Percentiles rank a stretch among this genome's conserved stretches.
phyloP scores from a whole-genome alignment of 192 early-diverging fungal genomes.

The Ambispora gerdemannii region DNA sequence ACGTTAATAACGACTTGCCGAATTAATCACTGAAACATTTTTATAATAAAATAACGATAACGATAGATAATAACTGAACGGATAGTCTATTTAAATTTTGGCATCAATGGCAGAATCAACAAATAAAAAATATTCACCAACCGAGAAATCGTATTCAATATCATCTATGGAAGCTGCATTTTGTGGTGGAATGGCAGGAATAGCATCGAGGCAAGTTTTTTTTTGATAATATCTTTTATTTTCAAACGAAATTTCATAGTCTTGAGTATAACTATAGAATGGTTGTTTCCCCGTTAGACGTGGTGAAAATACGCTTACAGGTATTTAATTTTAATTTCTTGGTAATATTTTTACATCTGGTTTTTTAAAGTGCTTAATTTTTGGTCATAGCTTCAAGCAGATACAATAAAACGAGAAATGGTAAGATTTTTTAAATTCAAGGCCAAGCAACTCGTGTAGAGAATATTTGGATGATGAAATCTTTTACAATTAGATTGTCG shows the following conservation, averaged over 20 bases:
- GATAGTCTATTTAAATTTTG: too few species aligned
- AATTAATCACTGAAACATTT: too few species aligned
- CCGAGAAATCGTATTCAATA: too few species aligned
- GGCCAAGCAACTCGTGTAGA: background rate
- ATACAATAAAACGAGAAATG: background rate
- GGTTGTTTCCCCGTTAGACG: constrained; percentile 88
- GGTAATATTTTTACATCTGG: background rate
- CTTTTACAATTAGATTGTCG: background rate
- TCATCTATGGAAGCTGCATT: constrained; percentile 16
- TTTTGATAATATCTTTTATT: background rate
- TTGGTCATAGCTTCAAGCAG: constrained; percentile 36
- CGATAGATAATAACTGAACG: too few species aligned
- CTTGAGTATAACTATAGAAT: constrained; percentile 43
- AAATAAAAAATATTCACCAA: too few species aligned
- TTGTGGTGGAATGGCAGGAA: constrained; percentile 19
- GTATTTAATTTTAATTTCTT: constrained; percentile 24
- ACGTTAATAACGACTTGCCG: too few species aligned
- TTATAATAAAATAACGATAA: too few species aligned
- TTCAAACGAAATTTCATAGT: background rate
- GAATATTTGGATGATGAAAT: background rate
- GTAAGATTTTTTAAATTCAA: background rate
- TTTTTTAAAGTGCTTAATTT: background rate
- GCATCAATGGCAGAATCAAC: too few species aligned
- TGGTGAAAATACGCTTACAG: constrained; percentile 87
- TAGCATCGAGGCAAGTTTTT: constrained; percentile 17